Percentiles rank a stretch among this genome's conserved stretches.
phyloP scores from a whole-genome alignment of 805 yeast species.

The Saturnispora mendoncae region DNA sequence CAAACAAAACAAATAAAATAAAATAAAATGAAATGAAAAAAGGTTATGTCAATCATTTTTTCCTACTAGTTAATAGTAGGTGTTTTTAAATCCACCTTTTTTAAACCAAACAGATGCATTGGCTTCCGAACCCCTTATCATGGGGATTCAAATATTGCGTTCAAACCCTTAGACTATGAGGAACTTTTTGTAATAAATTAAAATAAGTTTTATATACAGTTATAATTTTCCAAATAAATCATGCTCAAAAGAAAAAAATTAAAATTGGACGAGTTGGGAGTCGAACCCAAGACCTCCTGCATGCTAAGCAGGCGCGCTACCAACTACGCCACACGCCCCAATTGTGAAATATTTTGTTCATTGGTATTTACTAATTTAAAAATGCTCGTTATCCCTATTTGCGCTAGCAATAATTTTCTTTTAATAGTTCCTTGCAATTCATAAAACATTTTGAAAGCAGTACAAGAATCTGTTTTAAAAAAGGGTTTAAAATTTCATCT shows the following conservation, averaged over 20 bases:
- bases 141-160: background rate
- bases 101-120: too few relatives aligned
- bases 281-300: slow-evolving; percentile 79
- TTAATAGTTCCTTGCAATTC: too few relatives aligned
- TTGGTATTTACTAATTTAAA: background rate
- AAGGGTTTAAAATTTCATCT: too few relatives aligned
- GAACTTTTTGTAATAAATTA: background rate
- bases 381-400: too few relatives aligned
- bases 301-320: slow-evolving; percentile 79
- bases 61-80: too few relatives aligned
- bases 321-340: slow-evolving; percentile 78
- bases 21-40: slow-evolving; percentile 2
- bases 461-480: too few relatives aligned
- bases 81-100: too few relatives aligned
- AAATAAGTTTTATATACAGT: background rate
- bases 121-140: background rate
- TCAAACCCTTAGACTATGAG: background rate
- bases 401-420: too few relatives aligned
- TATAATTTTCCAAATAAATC: too few relatives aligned
- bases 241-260: background rate
- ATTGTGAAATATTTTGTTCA: background rate
- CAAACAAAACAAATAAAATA: background rate
- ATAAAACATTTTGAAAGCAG: too few relatives aligned
- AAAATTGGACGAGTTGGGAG: slow-evolving; percentile 67
- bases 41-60: background rate